Conservation (phyloP, 2,329 filamentous ascomycete genomes). For the Torrubiella hemipterigena region DNA sequence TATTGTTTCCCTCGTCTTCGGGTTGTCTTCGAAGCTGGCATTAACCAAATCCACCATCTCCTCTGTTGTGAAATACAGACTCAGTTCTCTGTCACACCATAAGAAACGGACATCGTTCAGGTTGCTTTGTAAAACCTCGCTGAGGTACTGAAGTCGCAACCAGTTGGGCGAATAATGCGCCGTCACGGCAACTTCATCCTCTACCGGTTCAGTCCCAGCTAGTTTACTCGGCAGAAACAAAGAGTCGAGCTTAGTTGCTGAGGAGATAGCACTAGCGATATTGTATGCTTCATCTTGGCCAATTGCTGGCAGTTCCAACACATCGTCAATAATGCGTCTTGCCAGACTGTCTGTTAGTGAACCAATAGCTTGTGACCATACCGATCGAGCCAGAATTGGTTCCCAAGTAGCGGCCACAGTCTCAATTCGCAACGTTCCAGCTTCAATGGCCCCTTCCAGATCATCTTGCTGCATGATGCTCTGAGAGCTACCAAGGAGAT, state of each 20-base stretch:
- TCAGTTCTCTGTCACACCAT: conserved; percentile 55
- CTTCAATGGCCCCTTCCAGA: conserved; percentile 37
- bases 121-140: conserved; percentile 54
- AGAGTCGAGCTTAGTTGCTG: conserved; percentile 45
- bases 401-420: conserved; percentile 45
- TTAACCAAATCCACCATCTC: conserved; percentile 52
- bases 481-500: conserved; percentile 48
- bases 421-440: conserved; percentile 39
- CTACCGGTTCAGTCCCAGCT: conserved; percentile 10
- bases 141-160: conserved; percentile 52
- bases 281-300: conserved; percentile 52
- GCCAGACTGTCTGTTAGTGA: conserved; percentile 47
- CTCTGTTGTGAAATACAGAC: conserved; percentile 46
- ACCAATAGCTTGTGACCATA: conserved; percentile 51
- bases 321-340: conserved; percentile 46
- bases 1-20: conserved; percentile 44
- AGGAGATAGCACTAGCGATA: conserved; percentile 45
- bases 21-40: conserved; percentile 53
- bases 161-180: conserved; percentile 49
- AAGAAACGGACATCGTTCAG: conserved; percentile 49
- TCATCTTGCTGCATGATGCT: conserved; percentile 48
- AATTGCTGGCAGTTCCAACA: conserved; percentile 49
- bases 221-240: conserved; percentile 40
- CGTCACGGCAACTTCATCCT: conserved; percentile 38
- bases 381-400: conserved; percentile 43